Base-by-base conservation (phyloP, 768 basidiomycete genomes). In the Podaxis pistillaris region DNA sequence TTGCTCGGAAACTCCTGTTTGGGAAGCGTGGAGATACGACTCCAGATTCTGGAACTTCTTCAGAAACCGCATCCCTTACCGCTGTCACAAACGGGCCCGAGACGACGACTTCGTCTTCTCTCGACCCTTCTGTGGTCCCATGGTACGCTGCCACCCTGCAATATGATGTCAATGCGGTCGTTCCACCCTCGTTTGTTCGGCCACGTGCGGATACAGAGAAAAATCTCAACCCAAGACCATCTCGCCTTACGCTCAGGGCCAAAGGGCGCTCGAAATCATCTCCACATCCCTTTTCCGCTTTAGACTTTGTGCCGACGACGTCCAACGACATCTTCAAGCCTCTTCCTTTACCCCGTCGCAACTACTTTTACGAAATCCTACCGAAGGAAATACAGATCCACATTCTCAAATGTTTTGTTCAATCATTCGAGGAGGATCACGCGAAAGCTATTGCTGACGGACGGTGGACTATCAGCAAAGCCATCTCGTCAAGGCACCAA, bases 371-470 rank as follows among this genome's bases (percentile, higher is more conserved):
- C 67, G 84, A 86, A 26, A 70, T 80, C 57, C 78, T 94, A 12
- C 93, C 93, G 5, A 83, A 79, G 59, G 93, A 95, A 70, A 74
- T 93, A 57, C 85, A 80, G 63, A 73, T 94, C 52, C 75, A 80
- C 15, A 77, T 94, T 17, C 73, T 95, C 44, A 70, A 73, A 30
- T 72, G 80, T 1, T 69, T 94, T 24, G 74, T 93, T 15, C 73
- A 76, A 2, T 65, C 89, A 17, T 82, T 90, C 66, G 85, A 87
- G 68, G 76, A 71, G 6, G 91, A 91, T 63, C 79, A 88, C 68
- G 67, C 78, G 56, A 77, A 76, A 41, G 67, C 76, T 13, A 66
- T 83, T 19, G 66, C 67, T 1, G 79, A 81, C 40, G 79, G 76
- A 3, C 78, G 79, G 47, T 90, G 92, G 88, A 85, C 86, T 11